phyloP scores from a whole-genome alignment of 139 green algal genomes.

The Marvania coccoides region DNA sequence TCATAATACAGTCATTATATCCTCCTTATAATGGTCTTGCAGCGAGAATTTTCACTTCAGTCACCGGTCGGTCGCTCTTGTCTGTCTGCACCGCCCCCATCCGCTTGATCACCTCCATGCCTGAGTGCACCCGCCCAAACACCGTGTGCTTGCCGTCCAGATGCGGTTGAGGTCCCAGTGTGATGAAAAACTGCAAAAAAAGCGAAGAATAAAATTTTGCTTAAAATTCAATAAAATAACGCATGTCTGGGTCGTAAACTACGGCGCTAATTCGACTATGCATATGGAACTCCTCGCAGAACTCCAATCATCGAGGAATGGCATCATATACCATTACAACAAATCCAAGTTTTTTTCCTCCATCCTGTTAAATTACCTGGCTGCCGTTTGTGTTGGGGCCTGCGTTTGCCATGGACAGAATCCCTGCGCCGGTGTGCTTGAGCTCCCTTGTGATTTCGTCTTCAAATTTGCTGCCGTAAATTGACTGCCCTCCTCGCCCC shows the following conservation, averaged over 20 bases:
- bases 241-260: no score
- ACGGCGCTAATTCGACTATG: no score
- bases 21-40: conserved; percentile 34
- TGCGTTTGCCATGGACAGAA: conserved; percentile 83
- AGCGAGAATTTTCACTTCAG: conserved; percentile 59
- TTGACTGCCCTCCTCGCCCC: conserved; percentile 79
- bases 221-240: no score
- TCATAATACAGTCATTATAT: neutral
- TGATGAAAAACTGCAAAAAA: conserved; percentile 75
- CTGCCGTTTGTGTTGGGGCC: conserved; percentile 77
- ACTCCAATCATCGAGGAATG: no score
- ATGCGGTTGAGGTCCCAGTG: conserved; percentile 53
- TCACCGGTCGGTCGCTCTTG: conserved; percentile 59
- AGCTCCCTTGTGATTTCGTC: conserved; percentile 79
- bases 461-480: conserved; percentile 79
- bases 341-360: neutral
- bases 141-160: conserved; percentile 68
- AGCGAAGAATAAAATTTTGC: neutral
- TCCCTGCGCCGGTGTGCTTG: conserved; percentile 78
- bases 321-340: no score
- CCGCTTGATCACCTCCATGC: conserved; percentile 84
- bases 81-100: conserved; percentile 77
- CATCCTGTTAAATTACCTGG: conserved; percentile 39
- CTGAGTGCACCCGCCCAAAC: conserved; percentile 83
- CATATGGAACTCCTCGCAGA: no score